Conservation (phyloP, 2,329 filamentous ascomycete species). For the Apiospora koreana region DNA sequence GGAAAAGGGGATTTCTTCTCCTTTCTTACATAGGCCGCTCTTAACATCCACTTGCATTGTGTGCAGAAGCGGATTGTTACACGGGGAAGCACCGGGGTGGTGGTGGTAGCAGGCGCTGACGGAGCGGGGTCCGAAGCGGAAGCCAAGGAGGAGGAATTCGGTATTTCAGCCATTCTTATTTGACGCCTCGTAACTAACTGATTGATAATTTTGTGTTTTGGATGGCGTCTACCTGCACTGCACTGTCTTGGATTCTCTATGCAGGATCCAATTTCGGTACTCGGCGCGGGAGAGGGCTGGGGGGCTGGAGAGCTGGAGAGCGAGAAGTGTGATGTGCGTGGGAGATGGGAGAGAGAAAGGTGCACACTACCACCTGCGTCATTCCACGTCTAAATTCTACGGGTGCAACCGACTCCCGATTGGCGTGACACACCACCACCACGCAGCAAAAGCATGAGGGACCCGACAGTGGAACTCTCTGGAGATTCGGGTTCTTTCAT, state of each 20-base stretch:
- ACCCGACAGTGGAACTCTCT: neutral
- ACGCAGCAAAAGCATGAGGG: too few species aligned
- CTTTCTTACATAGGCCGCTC: constrained; percentile 73
- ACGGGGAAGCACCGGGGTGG: constrained; percentile 54
- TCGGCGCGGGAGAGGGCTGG: too few species aligned
- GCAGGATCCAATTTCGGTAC: too few species aligned
- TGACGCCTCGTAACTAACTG: neutral
- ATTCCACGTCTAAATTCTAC: neutral
- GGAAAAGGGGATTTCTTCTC: constrained; percentile 31
- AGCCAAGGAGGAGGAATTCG: neutral
- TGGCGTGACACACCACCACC: neutral
- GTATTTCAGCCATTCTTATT: neutral
- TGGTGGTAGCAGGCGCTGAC: neutral
- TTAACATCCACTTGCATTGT: constrained; percentile 89
- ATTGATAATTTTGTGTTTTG: too few species aligned
- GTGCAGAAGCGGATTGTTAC: constrained; percentile 92
- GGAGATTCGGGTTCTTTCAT: neutral
- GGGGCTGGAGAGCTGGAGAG: too few species aligned
- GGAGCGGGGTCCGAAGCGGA: neutral
- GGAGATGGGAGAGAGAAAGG: too few species aligned
- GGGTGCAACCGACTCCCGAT: neutral
- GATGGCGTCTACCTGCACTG: too few species aligned
- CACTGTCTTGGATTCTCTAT: too few species aligned
- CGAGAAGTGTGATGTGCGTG: neutral
- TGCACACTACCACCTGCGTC: neutral